phyloP scores from a whole-genome alignment of 2,329 filamentous ascomycete species.

The Aspergillus latus region DNA sequence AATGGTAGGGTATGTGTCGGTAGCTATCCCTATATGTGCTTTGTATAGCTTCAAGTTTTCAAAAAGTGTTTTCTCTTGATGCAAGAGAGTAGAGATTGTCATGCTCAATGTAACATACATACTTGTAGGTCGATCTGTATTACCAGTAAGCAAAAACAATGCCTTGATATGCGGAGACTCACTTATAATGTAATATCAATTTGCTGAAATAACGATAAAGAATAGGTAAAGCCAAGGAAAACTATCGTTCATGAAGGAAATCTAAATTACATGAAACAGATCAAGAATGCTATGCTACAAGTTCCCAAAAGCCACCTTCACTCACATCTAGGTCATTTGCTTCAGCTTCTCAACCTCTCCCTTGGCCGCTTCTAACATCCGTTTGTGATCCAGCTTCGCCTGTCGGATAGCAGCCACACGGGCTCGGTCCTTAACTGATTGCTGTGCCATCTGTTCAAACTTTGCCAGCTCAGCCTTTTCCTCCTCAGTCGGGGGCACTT shows the following conservation, averaged over 20 bases:
- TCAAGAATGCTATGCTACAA: constrained; percentile 27
- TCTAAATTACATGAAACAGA: constrained; percentile 23
- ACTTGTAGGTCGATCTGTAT: too few species aligned
- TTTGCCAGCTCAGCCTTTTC: constrained; percentile 40
- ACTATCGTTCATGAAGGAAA: constrained; percentile 2
- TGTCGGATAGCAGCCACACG: constrained; percentile 42
- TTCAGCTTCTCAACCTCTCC: constrained; percentile 46
- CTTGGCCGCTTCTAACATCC: constrained; percentile 45
- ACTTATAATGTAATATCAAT: not conserved
- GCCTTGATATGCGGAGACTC: too few species aligned
- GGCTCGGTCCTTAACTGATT: constrained; percentile 41
- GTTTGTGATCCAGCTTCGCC: constrained; percentile 47
- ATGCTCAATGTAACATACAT: too few species aligned
- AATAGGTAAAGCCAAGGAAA: not conserved
- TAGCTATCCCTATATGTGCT: not conserved
- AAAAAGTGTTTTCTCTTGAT: too few species aligned
- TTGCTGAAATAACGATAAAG: not conserved
- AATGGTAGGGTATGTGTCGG: not conserved
- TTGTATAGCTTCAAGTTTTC: not conserved
- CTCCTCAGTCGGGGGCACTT: constrained; percentile 33
- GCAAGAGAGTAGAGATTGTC: too few species aligned
- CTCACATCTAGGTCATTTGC: constrained; percentile 26
- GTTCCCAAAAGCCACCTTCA: constrained; percentile 16
- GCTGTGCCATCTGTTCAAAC: constrained; percentile 35
- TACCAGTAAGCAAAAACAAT: not conserved